Evolutionary conservation across 2,329 filamentous ascomycete species (phyloP).

Genomic region (Monosporascus sp.): DNA sequence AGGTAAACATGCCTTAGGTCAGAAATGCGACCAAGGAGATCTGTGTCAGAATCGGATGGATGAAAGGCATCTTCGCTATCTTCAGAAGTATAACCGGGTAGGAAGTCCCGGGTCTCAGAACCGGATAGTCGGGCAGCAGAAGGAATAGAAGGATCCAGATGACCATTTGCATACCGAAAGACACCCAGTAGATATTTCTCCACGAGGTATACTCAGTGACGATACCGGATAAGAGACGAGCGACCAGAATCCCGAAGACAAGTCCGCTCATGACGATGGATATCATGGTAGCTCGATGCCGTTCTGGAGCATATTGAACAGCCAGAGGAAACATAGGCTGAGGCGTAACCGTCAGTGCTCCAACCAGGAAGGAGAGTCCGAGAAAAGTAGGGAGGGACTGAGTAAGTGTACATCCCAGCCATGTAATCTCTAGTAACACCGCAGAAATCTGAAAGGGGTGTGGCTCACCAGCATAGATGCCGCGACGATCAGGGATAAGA

Average conservation of each 20-base stretch:
- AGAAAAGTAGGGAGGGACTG: slow-evolving; percentile 58
- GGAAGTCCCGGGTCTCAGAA: slow-evolving; percentile 62
- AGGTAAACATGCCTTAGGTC: slow-evolving; percentile 44
- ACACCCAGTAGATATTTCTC: slow-evolving; percentile 75
- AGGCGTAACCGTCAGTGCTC: slow-evolving; percentile 76
- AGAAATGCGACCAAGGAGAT: slow-evolving; percentile 62
- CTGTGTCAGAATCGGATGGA: slow-evolving; percentile 65
- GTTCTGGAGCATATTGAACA: slow-evolving; percentile 67
- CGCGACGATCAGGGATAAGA: slow-evolving; percentile 59
- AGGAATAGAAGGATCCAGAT: slow-evolving; percentile 61
- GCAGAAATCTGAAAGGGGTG: background rate
- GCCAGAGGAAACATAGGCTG: slow-evolving; percentile 76
- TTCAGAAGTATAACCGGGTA: slow-evolving; percentile 62
- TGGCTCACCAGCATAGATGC: slow-evolving; percentile 60
- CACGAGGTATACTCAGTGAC: slow-evolving; percentile 69
- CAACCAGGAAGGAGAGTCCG: slow-evolving; percentile 65
- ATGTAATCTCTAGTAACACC: slow-evolving; percentile 26
- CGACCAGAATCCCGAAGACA: slow-evolving; percentile 69
- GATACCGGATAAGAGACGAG: slow-evolving; percentile 69
- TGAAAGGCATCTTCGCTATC: slow-evolving; percentile 58
- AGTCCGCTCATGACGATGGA: slow-evolving; percentile 72
- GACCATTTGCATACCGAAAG: slow-evolving; percentile 63
- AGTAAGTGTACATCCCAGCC: slow-evolving; percentile 68
- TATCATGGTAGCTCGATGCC: slow-evolving; percentile 62
- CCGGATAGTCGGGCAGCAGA: slow-evolving; percentile 77